Base-by-base conservation (phyloP, 2,329 filamentous ascomycete genomes). In the Daldinia sp. region DNA sequence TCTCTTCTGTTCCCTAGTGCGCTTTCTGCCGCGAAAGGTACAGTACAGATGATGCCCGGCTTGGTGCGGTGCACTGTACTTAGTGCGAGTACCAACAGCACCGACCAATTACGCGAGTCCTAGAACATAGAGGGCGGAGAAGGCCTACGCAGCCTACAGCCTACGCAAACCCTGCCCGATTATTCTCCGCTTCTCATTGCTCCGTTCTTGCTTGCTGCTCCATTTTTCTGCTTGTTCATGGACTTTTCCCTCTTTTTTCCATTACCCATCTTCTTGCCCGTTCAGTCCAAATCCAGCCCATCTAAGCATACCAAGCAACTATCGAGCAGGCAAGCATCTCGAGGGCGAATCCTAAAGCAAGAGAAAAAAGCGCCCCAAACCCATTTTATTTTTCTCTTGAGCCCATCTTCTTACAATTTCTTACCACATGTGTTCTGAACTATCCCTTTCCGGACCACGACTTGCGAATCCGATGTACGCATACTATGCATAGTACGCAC, bases 131-230 rank as follows among this genome's bases (percentile, higher is more conserved):
- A 34, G 57, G 64, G 66, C 64, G 61, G 64, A 68, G 66, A 66
- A 61, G 59, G 64, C 58, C 64, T 68, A 67, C 64, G 67, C 57
- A 68, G 62, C 66, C 58, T 67, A 64, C 57, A 68, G 62, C 66
- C 58, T 67, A 64, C 61, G 61, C 61, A 60, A 60, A 59, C 55
- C 55, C 30, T 50, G 47, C n/a, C 29, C 29, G n/a, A 47, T 29
- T 25, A 25, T 25, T 35, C 34, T 63, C 49, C 43, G 51, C 29
- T 32, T 32, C 29, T 23, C 21, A 23, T 41, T 41, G 37, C 37
- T 37, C 19, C 34, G 15, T 37, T n/a, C n/a, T n/a, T 17, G 34
- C 35, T 39, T 51, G 30, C 48, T n/a, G n/a, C n/a, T n/a, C n/a
- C n/a, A n/a, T n/a, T n/a, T n/a, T n/a, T n/a, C n/a, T n/a, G n/a